These are phyloP conservation scores for Phylloporus rhodoxanthus DNA, from an alignment of 768 basidiomycete genomes.

Conservation along the genomic window DNA sequence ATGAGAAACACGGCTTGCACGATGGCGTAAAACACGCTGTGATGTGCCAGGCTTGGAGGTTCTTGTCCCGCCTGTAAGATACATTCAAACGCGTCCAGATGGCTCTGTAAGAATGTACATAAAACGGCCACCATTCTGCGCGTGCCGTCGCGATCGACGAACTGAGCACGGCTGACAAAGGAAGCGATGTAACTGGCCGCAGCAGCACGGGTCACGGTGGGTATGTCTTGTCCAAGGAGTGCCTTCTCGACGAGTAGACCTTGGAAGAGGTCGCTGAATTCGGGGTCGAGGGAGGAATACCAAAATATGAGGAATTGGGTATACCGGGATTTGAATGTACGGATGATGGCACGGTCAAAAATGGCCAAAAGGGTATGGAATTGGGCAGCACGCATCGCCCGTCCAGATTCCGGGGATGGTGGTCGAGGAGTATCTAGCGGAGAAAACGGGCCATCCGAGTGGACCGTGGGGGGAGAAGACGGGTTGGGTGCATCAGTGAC, in stretches of 20 bases:
- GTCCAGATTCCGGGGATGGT: constrained; percentile 31
- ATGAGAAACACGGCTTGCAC: constrained; percentile 90
- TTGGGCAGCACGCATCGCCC: constrained; percentile 47
- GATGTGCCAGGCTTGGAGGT: constrained; percentile 33
- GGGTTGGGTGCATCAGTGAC: constrained; percentile 19
- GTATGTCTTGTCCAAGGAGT: constrained; percentile 51
- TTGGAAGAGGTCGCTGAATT: constrained; percentile 89
- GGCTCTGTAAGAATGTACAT: constrained; percentile 76
- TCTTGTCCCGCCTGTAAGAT: constrained; percentile 35
- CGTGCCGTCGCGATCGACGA: constrained; percentile 70
- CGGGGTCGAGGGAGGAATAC: constrained; percentile 83
- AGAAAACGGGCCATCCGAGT: constrained; percentile 8
- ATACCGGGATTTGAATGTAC: constrained; percentile 95
- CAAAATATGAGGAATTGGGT: constrained; percentile 97
- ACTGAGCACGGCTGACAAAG: constrained; percentile 85
- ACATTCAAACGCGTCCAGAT: constrained; percentile 67
- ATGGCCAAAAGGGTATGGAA: constrained; percentile 88
- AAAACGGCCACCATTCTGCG: constrained; percentile 73
- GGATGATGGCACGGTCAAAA: constrained; percentile 89
- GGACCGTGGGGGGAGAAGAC: constrained; percentile 6
- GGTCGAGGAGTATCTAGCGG: constrained; percentile 22
- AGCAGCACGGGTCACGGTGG: constrained; percentile 80
- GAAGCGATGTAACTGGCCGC: constrained; percentile 92
- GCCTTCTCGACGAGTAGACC: constrained; percentile 93
- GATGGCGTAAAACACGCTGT: constrained; percentile 87